Percentiles rank a stretch among this genome's conserved stretches.
Evolutionary conservation across 225 moss, liverwort and hornwort genomes (phyloP).

Genomic region (Antitrichia curtipendula): DNA sequence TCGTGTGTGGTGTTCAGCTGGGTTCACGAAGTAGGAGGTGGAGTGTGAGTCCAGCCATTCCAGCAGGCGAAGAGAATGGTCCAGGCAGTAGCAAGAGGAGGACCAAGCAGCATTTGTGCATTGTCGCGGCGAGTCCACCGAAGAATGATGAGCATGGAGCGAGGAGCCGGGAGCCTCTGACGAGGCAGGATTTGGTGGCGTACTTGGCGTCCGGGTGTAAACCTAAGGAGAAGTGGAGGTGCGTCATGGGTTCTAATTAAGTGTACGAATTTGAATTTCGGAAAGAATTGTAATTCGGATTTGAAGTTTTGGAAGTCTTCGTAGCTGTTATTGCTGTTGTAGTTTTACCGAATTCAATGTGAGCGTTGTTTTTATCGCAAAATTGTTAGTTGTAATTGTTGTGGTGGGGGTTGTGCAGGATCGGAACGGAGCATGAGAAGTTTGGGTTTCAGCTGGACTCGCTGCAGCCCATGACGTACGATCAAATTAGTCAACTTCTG

Average conservation of each 20-base stretch:
- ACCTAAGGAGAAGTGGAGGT: slow-evolving; percentile 92
- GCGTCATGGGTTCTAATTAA: neutral
- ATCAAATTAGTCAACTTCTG: slow-evolving; percentile 46
- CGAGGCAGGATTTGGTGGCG: slow-evolving; percentile 58
- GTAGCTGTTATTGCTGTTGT: neutral
- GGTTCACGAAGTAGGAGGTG: neutral
- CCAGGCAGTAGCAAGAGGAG: neutral
- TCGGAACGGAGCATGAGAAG: slow-evolving; percentile 98
- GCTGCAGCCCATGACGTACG: slow-evolving; percentile 62
- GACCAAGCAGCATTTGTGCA: neutral
- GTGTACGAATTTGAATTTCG: neutral
- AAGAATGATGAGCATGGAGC: slow-evolving; percentile 40
- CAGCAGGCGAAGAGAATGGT: neutral
- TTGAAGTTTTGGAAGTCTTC: slow-evolving; percentile 13
- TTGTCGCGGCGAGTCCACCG: slow-evolving; percentile 74
- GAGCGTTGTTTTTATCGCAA: neutral
- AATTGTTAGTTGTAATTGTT: neutral
- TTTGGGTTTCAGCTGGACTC: slow-evolving; percentile 76
- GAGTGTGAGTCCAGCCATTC: neutral
- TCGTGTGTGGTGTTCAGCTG: neutral
- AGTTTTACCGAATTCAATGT: neutral
- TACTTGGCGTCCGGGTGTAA: slow-evolving; percentile 91
- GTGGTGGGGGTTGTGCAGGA: slow-evolving; percentile 32
- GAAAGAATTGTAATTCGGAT: neutral
- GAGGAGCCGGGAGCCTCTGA: slow-evolving; percentile 37